Evolutionary conservation across 177 flowering plant species (phyloP), one percentile per base, ranked within the genome.

Genomic region (Vitis hybrid): DNA sequence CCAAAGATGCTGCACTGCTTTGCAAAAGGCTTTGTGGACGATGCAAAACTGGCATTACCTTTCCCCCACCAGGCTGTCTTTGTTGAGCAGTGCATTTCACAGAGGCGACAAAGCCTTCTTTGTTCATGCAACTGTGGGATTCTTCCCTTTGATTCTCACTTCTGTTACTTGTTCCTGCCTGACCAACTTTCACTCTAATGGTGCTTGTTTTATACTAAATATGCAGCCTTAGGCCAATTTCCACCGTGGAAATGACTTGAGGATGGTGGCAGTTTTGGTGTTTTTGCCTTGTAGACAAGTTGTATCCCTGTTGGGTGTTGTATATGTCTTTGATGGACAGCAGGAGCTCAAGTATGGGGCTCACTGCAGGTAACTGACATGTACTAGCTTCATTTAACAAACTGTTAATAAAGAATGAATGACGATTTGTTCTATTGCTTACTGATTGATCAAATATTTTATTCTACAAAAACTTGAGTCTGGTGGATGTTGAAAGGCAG

Each of bases 1-100:
- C 93, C 97, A 10, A 91, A 89, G 75, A 73, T 91, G 88, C 79
- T 89, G 5, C 89, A 89, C 68, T 84, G 88, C 73, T 88, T 85
- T 73, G 88, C 89, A 10, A 83, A 75, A 70, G 69, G 75, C 49
- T 68, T 77, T 48, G 87, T 88, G 5, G 92, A 88, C 63, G 97
- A 91, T 69, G 70, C 84, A 2, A 75, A 78, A 51, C 74, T 91
- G 45, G 87, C 80, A 72, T 55, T 86, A 82, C 80, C 89, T 91
- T 66, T 87, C 88, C 74, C 91, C 3, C 70, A 82, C 50, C 97
- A 91, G 68, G 91, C 92, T 67, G 81, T 83, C 64, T 79, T 88
- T 65, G 86, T 91, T 1, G 88, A 88, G 70, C 79, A 83, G 57
- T 86, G 93, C 73, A 74, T 83, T 55, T 81, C 88, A 9, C 83